Conservation (phyloP, 768 basidiomycete species). For the Mycena capillaripes region DNA sequence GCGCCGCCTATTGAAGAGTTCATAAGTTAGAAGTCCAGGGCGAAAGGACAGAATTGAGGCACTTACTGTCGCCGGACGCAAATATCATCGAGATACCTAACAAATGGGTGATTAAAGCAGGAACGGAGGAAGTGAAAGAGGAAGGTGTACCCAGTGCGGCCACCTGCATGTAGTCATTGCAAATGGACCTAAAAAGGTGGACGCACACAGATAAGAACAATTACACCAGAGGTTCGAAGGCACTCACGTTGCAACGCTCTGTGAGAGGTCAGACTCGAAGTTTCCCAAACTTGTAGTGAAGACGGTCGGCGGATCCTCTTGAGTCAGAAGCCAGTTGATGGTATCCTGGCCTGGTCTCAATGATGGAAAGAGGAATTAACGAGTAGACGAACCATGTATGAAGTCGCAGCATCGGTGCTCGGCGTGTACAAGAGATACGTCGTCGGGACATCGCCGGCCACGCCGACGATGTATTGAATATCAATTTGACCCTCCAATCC, state of each 20-base stretch:
- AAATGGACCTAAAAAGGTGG: slow-evolving; percentile 2
- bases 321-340: slow-evolving; percentile 17
- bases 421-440: slow-evolving; percentile 6
- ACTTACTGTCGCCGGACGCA: slow-evolving; percentile 19
- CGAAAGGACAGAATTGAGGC: not conserved
- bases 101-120: not conserved
- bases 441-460: too few species aligned
- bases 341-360: slow-evolving; percentile 6
- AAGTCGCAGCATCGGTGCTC: slow-evolving; percentile 1
- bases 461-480: too few species aligned
- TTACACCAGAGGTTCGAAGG: not conserved
- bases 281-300: slow-evolving; percentile 18
- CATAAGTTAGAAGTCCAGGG: not conserved
- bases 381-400: slow-evolving; percentile 17
- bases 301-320: slow-evolving; percentile 15
- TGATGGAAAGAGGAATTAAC: not conserved
- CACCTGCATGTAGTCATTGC: slow-evolving; percentile 22
- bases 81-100: slow-evolving; percentile 19
- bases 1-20: slow-evolving; percentile 12
- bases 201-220: not conserved
- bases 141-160: slow-evolving; percentile 15
- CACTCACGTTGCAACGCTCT: slow-evolving; percentile 15
- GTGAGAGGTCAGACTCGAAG: not conserved
- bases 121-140: not conserved
- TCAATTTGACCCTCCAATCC: too few species aligned